Base-by-base conservation (phyloP, 345 rosid genomes). In the Luvunga scandens region DNA sequence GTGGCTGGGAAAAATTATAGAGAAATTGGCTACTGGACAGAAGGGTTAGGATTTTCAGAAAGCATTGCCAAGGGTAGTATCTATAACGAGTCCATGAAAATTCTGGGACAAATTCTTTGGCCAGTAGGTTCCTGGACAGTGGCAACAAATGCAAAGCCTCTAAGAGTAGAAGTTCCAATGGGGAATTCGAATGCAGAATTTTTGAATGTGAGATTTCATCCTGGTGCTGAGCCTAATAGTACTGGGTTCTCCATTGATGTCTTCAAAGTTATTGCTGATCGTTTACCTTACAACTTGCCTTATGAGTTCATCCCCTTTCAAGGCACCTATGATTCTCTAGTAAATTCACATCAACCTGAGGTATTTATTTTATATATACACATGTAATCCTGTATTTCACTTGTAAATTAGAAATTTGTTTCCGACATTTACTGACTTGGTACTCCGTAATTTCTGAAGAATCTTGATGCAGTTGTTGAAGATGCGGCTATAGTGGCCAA, bases 401-500 rank as follows among this genome's bases (percentile, higher is more conserved):
- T 16, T 28, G 7, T 16, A 63, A 30, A 63, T 63, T 63, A 13
- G 67, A 66, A 34, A 13, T 12, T 66, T 66, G 4, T 9, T 21
- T 45, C 13, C 4, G 50, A 45, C 50, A 13, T 45, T 45, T 45
- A 45, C 50, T 45, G 18, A 45, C 50, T 45, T 45, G 50, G 18
- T 45, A 13, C 50, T 45, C 18, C 13, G 50, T 12, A 45, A 45
- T 45, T 45, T 45, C 24, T 7, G 45, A 27, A 84, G 84, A 68
- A 13, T 7, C 42, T 60, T 72, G 86, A 78, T 69, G 84, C 80
- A 36, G 84, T 72, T 4, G 84, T 75, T 10, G 84, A 72, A 22
- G 84, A 84, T 60, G 78, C 77, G 4, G 71, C 84, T 1, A 81
- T 75, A 7, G 42, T 78, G 12, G 80, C 86, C n/a, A 30, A 75